Conservation (phyloP, 345 rosid genomes). For the Sonneratia alba region DNA sequence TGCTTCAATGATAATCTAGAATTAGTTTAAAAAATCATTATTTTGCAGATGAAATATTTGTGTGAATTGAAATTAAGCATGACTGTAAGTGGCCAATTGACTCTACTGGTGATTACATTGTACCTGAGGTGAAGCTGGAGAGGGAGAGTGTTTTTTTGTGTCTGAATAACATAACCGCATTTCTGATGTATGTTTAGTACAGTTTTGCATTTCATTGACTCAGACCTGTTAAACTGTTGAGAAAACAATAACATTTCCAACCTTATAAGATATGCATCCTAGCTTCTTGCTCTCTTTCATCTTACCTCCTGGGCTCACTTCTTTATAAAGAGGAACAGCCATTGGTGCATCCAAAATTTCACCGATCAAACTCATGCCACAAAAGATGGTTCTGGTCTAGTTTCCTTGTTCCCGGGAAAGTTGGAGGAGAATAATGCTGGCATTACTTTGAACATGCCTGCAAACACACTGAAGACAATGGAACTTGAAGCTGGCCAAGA, state of each 20-base stretch:
- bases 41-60: background rate
- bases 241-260: background rate
- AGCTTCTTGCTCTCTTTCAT: background rate
- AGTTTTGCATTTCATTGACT: background rate
- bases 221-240: background rate
- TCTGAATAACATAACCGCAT: background rate
- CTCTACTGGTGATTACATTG: background rate
- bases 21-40: background rate
- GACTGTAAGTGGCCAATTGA: background rate
- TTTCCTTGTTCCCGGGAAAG: constrained; percentile 48
- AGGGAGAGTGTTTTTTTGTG: background rate
- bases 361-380: constrained; percentile 47
- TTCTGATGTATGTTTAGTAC: background rate
- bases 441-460: constrained; percentile 27
- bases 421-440: constrained; percentile 51
- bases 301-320: background rate
- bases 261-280: background rate
- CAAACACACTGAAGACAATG: constrained; percentile 34
- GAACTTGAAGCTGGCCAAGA: constrained; percentile 54
- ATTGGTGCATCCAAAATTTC: constrained; percentile 51
- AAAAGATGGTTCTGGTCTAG: constrained; percentile 66
- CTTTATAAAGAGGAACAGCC: constrained; percentile 81
- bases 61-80: background rate
- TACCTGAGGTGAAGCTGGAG: background rate
- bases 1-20: background rate